A percentile compares a stretch with the other conserved stretches of the same genome.
These are phyloP conservation scores for Trichophyton schoenleinii DNA, from an alignment of 2,329 filamentous ascomycete genomes.

Conservation along the genomic window DNA sequence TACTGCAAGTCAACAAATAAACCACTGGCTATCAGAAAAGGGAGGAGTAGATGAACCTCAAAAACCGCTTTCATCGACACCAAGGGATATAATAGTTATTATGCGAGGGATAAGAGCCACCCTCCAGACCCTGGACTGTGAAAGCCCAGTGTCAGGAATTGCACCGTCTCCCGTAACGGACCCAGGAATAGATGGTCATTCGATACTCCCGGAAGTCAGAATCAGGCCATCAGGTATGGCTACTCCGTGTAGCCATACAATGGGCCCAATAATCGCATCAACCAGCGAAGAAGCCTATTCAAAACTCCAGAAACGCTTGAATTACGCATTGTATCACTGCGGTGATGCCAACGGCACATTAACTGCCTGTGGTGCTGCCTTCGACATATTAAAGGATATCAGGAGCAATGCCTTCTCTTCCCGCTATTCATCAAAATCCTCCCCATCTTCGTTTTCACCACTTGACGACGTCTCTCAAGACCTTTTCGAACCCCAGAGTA, in stretches of 20 bases:
- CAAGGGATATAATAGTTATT: slow-evolving; percentile 5
- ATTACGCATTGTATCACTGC: neutral
- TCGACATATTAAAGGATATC: slow-evolving; percentile 3
- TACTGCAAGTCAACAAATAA: slow-evolving; percentile 11
- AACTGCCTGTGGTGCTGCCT: slow-evolving; percentile 4
- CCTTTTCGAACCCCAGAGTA: neutral
- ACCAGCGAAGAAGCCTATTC: slow-evolving; percentile 1
- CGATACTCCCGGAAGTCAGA: neutral
- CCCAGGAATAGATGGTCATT: neutral
- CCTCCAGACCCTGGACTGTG: slow-evolving; percentile 4
- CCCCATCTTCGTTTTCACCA: neutral
- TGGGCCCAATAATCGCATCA: neutral
- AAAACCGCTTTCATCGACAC: slow-evolving; percentile 4
- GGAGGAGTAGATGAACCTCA: neutral
- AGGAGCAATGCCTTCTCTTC: slow-evolving; percentile 2
- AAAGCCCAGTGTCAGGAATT: neutral
- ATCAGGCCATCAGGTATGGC: neutral
- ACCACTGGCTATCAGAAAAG: slow-evolving; percentile 10
- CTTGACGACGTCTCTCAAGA: neutral
- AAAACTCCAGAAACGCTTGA: slow-evolving; percentile 1
- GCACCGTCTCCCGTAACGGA: neutral
- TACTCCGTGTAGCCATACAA: neutral
- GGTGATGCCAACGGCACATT: neutral
- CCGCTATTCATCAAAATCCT: neutral
- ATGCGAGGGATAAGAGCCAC: slow-evolving; percentile 5